These are phyloP conservation scores for Leccinum aurantiacum DNA, from an alignment of 768 basidiomycete species.

Conservation along the genomic window DNA sequence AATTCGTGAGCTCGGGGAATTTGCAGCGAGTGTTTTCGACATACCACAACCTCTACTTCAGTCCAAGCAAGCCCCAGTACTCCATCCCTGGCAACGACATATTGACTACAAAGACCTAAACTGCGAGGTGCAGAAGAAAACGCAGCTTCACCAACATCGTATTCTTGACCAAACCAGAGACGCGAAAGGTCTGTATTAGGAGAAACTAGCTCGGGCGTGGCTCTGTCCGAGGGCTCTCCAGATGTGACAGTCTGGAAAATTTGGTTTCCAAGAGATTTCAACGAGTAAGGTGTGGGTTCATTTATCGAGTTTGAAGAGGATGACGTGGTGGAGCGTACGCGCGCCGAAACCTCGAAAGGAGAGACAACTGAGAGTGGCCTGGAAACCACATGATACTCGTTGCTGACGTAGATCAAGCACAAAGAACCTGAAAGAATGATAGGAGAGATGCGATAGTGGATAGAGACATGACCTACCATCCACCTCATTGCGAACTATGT, in stretches of 20 bases:
- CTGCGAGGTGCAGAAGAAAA: slow-evolving; percentile 15
- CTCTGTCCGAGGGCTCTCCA: slow-evolving; percentile 23
- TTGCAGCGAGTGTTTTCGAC: not conserved
- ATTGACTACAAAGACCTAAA: slow-evolving; percentile 21
- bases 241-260: slow-evolving; percentile 46
- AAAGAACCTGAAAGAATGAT: slow-evolving; percentile 22
- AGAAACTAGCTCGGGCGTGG: slow-evolving; percentile 31
- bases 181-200: slow-evolving; percentile 20
- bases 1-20: not conserved
- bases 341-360: slow-evolving; percentile 13
- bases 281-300: slow-evolving; percentile 41
- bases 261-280: slow-evolving; percentile 54
- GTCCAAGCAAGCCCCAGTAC: slow-evolving; percentile 51
- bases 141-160: slow-evolving; percentile 14
- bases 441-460: slow-evolving; percentile 4
- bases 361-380: slow-evolving; percentile 40
- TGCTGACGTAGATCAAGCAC: slow-evolving; percentile 39
- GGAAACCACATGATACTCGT: slow-evolving; percentile 45
- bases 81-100: slow-evolving; percentile 24
- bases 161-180: slow-evolving; percentile 27
- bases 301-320: slow-evolving; percentile 24
- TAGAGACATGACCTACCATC: slow-evolving; percentile 42
- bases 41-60: slow-evolving; percentile 33
- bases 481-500: slow-evolving; percentile 42
- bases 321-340: slow-evolving; percentile 17